A percentile compares a stretch with the other conserved stretches of the same genome.
phyloP scores from a whole-genome alignment of 352 stramenopile genomes.

The Poterioochromonas sp. region DNA sequence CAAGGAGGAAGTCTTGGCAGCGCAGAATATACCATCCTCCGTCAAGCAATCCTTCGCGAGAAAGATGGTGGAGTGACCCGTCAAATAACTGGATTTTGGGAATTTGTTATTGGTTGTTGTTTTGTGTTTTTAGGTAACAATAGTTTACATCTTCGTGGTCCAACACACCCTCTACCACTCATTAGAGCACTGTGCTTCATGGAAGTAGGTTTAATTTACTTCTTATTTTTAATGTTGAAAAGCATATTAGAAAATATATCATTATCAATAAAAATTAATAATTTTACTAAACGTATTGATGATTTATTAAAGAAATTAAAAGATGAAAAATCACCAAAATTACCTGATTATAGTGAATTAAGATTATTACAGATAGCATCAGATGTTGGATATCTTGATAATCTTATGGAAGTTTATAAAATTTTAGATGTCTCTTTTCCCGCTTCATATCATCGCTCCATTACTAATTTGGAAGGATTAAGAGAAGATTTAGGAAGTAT shows the following conservation, averaged over 20 bases:
- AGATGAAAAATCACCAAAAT: background rate
- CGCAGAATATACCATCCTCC: slow-evolving; percentile 1
- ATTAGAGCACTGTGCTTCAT: background rate
- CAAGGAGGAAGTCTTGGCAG: background rate
- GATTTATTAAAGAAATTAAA: background rate
- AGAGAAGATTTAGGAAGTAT: slow-evolving; percentile 9
- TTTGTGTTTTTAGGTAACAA: background rate
- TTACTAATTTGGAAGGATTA: background rate
- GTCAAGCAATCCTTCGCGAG: background rate
- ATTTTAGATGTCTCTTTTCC: background rate
- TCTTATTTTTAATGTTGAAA: background rate
- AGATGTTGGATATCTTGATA: slow-evolving; percentile 3
- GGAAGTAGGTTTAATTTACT: slow-evolving; percentile 20
- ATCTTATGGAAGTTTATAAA: background rate
- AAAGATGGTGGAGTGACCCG: background rate
- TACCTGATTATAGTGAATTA: background rate
- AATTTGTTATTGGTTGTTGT: slow-evolving; percentile 9
- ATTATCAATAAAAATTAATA: background rate
- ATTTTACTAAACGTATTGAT: background rate
- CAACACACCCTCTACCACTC: slow-evolving; percentile 7
- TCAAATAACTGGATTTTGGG: background rate
- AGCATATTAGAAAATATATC: background rate
- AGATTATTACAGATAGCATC: background rate
- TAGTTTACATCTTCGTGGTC: background rate
- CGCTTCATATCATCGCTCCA: background rate